Base-by-base conservation (phyloP, 2,329 filamentous ascomycete species). In the Pseudogymnoascus sp. region DNA sequence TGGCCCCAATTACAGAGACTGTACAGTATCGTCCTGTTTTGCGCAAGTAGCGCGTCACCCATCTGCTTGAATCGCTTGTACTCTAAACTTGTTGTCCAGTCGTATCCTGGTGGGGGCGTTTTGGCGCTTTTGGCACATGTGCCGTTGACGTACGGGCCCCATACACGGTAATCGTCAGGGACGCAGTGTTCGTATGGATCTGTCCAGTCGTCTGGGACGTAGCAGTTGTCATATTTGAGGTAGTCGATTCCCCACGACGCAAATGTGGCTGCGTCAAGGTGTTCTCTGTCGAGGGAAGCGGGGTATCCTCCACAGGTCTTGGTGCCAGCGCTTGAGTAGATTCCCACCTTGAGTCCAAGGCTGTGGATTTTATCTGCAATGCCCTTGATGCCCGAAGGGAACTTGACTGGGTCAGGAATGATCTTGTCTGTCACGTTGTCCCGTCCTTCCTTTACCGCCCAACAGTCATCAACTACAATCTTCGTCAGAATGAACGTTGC, bases 201-300 rank as follows among this genome's bases (percentile, higher is more conserved):
- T 4, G 66, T 68, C 76, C 76, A 78, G 29, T 75, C 71, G 4
- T 67, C 59, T 1, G 76, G 76, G 4, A 77, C 82, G 70, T 77
- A 82, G 73, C 82, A 84, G 68, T 84, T 84, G 71, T 84, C 81
- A 67, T 83, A 83, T 69, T 83, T 81, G 21, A 81, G 69, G 66
- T 81, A 82, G 69, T 80, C 78, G 33, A 82, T 78, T 1, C 78
- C 81, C 78, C 80, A 82, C 14, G 71, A 72, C 0, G 82, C 81
- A 69, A 78, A 84, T 0, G 78, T 76, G 14, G 79, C 70, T 0
- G 82, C 82, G 70, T 85, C 82, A 29, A 79, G 74, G 35, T 77
- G 74, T 68, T 83, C 82, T 67, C 81, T 77, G 4, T 78, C 81
- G 42, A 81, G 68, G 42, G 74, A 78, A 1, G 79, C 81, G 1